Conservation (phyloP, 2,329 filamentous ascomycete species). For the Penicillium sp. region DNA sequence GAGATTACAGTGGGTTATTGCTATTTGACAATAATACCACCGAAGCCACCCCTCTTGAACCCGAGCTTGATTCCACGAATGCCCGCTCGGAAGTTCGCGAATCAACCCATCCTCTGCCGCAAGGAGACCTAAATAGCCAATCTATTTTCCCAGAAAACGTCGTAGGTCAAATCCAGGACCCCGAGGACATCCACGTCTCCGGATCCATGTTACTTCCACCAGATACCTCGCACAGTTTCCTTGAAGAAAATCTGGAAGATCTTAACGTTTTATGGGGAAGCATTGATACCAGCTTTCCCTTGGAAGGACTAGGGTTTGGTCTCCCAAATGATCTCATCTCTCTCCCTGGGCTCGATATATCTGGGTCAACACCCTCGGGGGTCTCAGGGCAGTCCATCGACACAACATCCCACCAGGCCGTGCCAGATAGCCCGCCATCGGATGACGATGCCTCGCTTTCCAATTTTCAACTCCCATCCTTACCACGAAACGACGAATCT, state of each 20-base stretch:
- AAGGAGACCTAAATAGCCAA: conserved; percentile 1
- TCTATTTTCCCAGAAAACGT: neutral
- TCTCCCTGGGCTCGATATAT: conserved; percentile 6
- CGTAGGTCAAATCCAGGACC: neutral
- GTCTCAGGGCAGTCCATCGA: neutral
- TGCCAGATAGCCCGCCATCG: conserved; percentile 8
- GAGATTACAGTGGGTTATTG: conserved; percentile 3
- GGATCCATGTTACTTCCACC: conserved; percentile 1
- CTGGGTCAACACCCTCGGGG: conserved; percentile 5
- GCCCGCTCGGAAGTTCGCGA: neutral
- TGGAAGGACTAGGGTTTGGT: conserved; percentile 10
- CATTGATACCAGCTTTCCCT: conserved; percentile 4
- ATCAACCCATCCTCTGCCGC: conserved; percentile 2
- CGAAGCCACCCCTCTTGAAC: conserved; percentile 4
- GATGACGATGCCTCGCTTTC: conserved; percentile 12
- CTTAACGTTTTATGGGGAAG: conserved; percentile 8
- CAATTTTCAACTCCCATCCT: conserved; percentile 10
- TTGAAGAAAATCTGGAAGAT: conserved; percentile 10
- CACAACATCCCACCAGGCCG: neutral
- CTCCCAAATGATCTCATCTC: conserved; percentile 12
- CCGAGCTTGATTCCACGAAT: neutral
- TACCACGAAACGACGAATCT: conserved; percentile 11
- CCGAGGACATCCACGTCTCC: conserved; percentile 2
- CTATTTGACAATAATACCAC: conserved; percentile 3
- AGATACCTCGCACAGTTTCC: neutral